Percentiles rank a stretch among this genome's conserved stretches.
phyloP scores from a whole-genome alignment of 306 rosid species.

The Trifolium dubium region DNA sequence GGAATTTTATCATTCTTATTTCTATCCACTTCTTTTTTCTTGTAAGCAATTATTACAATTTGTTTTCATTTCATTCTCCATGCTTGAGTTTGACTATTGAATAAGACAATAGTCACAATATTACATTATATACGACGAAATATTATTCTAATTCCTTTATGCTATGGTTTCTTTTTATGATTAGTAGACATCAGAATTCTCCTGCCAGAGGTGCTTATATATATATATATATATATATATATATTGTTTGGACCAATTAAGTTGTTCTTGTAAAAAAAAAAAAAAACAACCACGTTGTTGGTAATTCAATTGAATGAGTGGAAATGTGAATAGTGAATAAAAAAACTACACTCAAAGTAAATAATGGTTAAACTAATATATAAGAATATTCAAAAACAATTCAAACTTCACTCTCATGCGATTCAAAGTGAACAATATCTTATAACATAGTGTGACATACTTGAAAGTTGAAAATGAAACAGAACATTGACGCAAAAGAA shows the following conservation, averaged over 20 bases:
- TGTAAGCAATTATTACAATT: not conserved
- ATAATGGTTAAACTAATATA: not conserved
- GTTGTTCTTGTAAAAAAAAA: not conserved
- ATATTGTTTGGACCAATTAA: not conserved
- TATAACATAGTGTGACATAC: too few relatives aligned
- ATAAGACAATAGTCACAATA: slow-evolving; percentile 23
- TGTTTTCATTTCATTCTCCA: slow-evolving; percentile 3
- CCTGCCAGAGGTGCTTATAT: slow-evolving; percentile 23
- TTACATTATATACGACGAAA: not conserved
- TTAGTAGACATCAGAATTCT: slow-evolving; percentile 15
- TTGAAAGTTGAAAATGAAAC: too few relatives aligned
- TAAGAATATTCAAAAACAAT: not conserved
- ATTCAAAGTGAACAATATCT: too few relatives aligned
- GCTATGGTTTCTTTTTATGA: not conserved
- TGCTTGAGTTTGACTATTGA: not conserved
- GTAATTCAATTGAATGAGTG: not conserved
- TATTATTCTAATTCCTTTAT: not conserved
- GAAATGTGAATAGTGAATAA: not conserved
- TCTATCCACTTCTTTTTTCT: not conserved
- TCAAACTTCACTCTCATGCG: too few relatives aligned
- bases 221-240: too few relatives aligned
- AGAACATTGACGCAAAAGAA: too few relatives aligned
- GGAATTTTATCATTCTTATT: not conserved
- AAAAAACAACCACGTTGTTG: too few relatives aligned
- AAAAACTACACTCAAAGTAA: not conserved